Evolutionary conservation across 2,329 filamentous ascomycete genomes (phyloP), one percentile per base, ranked within the genome.

Genomic region (Aulographum hederae): DNA sequence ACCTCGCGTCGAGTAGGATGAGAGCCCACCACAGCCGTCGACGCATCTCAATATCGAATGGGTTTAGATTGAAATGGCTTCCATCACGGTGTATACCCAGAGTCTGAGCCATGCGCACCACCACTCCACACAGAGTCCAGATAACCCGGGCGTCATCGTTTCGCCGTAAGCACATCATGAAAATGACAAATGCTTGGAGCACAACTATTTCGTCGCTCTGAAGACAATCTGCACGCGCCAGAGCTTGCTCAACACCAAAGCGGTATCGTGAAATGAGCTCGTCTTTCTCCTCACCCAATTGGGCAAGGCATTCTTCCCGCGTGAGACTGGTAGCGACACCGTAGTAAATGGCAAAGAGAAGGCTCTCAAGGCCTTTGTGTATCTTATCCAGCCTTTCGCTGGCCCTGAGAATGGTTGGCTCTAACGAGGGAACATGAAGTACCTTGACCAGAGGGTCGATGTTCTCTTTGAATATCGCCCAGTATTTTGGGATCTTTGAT

Each of bases 381-480:
- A 82, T 57, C 19, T 59, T 67, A 27, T 69, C 61, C 13, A 73
- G 56, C 33, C 72, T 67, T 25, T 61, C 63, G 21, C 69, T 61
- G 2, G 73, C 61, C n/a, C 69, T 61, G 13, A 71, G 61, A 23
- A 82, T 62, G 1, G 69, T 57, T 18, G 63, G 62, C 35, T 69
- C 68, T 46, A 73, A 65, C 2, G 72, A 72, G 1, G 76, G 78
- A 0, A 77, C 58, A 46, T 85, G 78, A 5, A 82, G 46, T 10
- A 82, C 59, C 46, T 80, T 82, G 42, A 78, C 60, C 6, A 82
- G 50, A 0, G 77, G 73, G 42, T 84, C 75, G 6, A 84, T 75
- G 32, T 78, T 80, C 39, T 80, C 73, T 38, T 73, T 66, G 50
- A 70, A 84, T 8, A 73, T 61, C 31, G 71, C 64, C 77, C 78